These are phyloP conservation scores for Poa annua DNA, from an alignment of 176 grass and related monocot species.

Conservation along the genomic window DNA sequence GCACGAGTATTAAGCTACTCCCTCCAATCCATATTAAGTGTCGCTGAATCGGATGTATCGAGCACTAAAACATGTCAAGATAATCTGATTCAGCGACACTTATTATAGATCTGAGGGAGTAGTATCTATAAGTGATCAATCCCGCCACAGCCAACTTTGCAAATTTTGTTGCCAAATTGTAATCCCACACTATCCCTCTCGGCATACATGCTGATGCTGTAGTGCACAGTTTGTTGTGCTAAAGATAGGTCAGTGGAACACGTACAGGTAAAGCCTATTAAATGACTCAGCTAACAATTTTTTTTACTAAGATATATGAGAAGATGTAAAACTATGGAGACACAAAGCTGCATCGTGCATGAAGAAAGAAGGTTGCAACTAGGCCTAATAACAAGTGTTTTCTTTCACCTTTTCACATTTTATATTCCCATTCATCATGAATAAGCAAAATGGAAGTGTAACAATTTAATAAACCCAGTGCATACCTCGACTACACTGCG, in stretches of 20 bases:
- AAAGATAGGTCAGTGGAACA: neutral
- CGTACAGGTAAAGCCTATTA: neutral
- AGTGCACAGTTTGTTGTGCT: neutral
- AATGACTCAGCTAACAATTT: neutral
- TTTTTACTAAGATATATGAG: neutral
- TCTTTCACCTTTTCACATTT: neutral
- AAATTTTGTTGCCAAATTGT: neutral
- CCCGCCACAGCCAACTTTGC: neutral
- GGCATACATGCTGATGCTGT: neutral
- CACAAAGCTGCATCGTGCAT: neutral
- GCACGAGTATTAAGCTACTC: too few species aligned
- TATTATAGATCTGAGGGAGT: too few species aligned
- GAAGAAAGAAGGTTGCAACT: neutral
- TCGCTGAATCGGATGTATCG: too few species aligned
- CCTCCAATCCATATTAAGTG: too few species aligned
- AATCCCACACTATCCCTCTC: neutral
- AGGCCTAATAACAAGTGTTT: neutral
- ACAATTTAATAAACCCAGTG: neutral
- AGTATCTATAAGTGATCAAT: neutral
- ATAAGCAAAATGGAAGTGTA: constrained; percentile 21
- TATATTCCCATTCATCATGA: constrained; percentile 11
- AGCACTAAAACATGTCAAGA: too few species aligned
- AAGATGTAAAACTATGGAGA: neutral
- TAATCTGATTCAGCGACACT: too few species aligned
- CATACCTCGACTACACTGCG: constrained; percentile 60